Evolutionary conservation across 306 rosid species (phyloP).

Genomic region (Vigna nakashimae): DNA sequence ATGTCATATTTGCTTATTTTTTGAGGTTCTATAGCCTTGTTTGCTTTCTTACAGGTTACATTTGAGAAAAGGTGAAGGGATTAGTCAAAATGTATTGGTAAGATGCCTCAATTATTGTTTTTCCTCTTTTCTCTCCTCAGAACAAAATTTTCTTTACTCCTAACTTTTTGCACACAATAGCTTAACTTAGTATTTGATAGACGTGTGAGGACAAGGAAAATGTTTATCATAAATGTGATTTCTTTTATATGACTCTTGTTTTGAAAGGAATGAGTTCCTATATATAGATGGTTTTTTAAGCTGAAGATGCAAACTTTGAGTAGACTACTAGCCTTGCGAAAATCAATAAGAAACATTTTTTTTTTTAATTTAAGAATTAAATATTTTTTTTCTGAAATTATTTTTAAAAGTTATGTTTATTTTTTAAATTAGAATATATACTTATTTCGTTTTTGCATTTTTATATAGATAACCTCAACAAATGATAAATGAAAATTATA

Average conservation of each 20-base stretch:
- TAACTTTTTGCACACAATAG: neutral
- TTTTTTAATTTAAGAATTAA: neutral
- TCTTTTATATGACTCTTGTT: neutral
- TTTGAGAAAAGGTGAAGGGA: conserved; percentile 19
- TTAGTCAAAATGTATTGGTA: conserved; percentile 23
- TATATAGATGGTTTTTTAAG: neutral
- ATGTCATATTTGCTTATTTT: neutral
- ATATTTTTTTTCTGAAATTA: too few species aligned
- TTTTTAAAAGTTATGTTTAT: too few species aligned
- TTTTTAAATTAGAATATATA: too few species aligned
- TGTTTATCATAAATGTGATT: neutral
- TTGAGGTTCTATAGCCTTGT: neutral
- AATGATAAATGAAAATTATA: too few species aligned
- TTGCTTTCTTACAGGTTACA: conserved; percentile 8
- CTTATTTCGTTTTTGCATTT: too few species aligned
- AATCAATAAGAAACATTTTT: neutral
- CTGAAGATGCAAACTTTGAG: neutral
- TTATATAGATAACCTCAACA: too few species aligned
- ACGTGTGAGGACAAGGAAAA: conserved; percentile 18
- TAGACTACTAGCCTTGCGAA: neutral
- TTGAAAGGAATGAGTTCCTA: neutral
- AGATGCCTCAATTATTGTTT: conserved; percentile 27
- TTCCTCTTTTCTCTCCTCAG: neutral
- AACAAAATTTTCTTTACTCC: conserved; percentile 24
- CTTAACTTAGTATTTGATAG: neutral